phyloP scores from a whole-genome alignment of 208 protist species.

The Wallacemonas sp. region DNA sequence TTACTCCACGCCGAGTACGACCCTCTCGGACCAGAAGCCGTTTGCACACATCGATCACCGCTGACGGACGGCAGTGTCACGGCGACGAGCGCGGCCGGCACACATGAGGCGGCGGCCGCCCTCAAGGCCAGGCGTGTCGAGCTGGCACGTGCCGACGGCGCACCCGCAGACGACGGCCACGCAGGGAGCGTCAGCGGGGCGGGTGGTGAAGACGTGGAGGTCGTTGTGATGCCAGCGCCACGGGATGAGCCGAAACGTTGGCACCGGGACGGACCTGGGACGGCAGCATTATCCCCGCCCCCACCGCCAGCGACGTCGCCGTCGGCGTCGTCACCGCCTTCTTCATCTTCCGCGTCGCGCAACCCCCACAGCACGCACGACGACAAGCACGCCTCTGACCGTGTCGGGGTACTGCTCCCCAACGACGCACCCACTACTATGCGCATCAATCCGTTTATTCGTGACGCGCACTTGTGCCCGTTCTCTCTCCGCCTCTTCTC shows the following conservation, averaged over 20 bases:
- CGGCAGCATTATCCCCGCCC: too few species aligned
- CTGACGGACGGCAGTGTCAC: not conserved
- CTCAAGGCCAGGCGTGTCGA: not conserved
- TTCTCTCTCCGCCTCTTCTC: slow-evolving; percentile 81
- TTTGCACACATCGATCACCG: not conserved
- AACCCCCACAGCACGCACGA: too few species aligned
- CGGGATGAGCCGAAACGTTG: too few species aligned
- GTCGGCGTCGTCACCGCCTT: too few species aligned
- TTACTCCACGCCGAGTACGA: slow-evolving; percentile 75
- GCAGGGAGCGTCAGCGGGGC: too few species aligned
- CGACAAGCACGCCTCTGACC: too few species aligned
- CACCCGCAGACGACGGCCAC: too few species aligned
- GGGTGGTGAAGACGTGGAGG: not conserved
- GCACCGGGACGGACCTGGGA: too few species aligned
- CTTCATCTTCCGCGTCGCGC: too few species aligned
- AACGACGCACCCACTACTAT: not conserved
- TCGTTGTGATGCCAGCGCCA: not conserved
- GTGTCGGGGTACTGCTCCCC: too few species aligned
- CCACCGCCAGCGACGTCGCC: too few species aligned
- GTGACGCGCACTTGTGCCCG: slow-evolving; percentile 81
- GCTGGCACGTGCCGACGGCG: too few species aligned
- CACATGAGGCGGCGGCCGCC: not conserved
- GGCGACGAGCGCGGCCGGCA: not conserved
- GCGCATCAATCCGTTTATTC: slow-evolving; percentile 57
- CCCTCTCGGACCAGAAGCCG: slow-evolving; percentile 25